Percentiles rank a stretch among this genome's conserved stretches.
phyloP scores from a whole-genome alignment of 1,284 basidiomycete genomes.

The Caloboletus firmus region DNA sequence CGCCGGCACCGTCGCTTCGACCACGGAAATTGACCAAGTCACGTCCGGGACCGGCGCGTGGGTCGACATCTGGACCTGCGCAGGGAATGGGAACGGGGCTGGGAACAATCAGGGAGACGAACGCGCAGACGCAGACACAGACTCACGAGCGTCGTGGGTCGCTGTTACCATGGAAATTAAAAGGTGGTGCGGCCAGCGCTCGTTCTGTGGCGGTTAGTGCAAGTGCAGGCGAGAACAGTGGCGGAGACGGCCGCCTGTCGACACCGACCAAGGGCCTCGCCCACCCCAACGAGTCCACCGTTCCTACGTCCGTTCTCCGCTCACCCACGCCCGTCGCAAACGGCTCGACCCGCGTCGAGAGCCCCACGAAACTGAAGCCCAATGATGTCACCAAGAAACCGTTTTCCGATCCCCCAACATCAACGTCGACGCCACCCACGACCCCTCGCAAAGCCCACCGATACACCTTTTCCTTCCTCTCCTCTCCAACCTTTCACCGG shows the following conservation, averaged over 20 bases:
- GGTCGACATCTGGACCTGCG: background rate
- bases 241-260: background rate
- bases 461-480: constrained; percentile 31
- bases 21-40: constrained; percentile 29
- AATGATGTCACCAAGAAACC: background rate
- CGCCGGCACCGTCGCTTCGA: constrained; percentile 12
- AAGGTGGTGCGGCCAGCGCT: background rate
- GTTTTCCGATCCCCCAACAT: background rate
- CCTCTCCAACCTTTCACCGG: constrained; percentile 20
- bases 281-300: background rate
- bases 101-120: background rate
- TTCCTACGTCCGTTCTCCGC: background rate
- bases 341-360: background rate
- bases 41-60: constrained; percentile 8
- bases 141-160: constrained; percentile 19
- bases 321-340: background rate
- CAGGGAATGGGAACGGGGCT: background rate
- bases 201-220: background rate
- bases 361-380: background rate
- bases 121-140: background rate
- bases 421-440: background rate
- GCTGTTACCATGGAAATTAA: constrained; percentile 26
- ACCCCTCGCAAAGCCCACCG: constrained; percentile 17
- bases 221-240: background rate
- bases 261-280: background rate